A percentile compares a stretch with the other conserved stretches of the same genome.
These are phyloP conservation scores for Tolypocladium inflatum DNA, from an alignment of 2,329 filamentous ascomycete genomes.

Conservation along the genomic window DNA sequence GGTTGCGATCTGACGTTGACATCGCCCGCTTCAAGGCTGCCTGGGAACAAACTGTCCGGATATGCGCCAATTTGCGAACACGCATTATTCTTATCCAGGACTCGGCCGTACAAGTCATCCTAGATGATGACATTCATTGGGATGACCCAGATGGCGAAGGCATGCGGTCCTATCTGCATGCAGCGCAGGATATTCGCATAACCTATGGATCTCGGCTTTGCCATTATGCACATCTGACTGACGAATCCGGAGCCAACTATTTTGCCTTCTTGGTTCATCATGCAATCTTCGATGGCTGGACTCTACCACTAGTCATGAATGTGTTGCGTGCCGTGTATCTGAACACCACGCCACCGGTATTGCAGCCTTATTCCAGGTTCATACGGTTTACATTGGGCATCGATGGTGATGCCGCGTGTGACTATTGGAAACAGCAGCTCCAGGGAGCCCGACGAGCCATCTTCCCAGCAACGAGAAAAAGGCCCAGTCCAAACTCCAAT, in stretches of 20 bases:
- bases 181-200: background rate
- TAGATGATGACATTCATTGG: background rate
- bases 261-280: conserved; percentile 14
- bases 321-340: background rate
- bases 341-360: background rate
- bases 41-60: conserved; percentile 11
- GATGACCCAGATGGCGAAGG: background rate
- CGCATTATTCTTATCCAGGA: background rate
- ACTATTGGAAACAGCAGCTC: conserved; percentile 3
- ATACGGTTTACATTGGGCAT: conserved; percentile 3
- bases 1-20: conserved; percentile 10
- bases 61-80: conserved; percentile 6
- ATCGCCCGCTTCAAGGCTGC: conserved; percentile 15
- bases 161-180: background rate
- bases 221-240: too few relatives aligned
- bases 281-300: conserved; percentile 14
- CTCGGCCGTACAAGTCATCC: background rate
- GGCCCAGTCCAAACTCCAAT: too few relatives aligned
- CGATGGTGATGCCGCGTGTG: background rate
- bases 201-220: conserved; percentile 3
- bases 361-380: conserved; percentile 5
- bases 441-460: background rate
- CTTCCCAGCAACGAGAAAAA: background rate
- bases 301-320: conserved; percentile 1
- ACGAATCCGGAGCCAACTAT: background rate